Percentiles rank a stretch among this genome's conserved stretches.
Conservation (phyloP, 306 rosid species). For the Chamaecrista fasciculata region DNA sequence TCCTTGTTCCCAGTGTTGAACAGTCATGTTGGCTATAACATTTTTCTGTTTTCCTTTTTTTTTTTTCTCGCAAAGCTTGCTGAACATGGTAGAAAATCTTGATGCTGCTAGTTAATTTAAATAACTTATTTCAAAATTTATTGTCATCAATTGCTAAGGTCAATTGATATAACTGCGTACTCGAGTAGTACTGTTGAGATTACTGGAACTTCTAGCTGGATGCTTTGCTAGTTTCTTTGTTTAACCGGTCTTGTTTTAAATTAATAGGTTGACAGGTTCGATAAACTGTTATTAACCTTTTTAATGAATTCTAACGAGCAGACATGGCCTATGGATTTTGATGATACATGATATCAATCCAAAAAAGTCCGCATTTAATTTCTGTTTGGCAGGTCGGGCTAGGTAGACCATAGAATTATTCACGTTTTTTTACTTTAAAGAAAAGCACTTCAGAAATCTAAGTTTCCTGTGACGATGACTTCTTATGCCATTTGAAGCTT, state of each 20-base stretch:
- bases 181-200: neutral
- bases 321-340: too few relatives aligned
- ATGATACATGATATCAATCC: neutral
- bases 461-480: neutral
- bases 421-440: neutral
- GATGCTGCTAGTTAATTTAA: conserved; percentile 10
- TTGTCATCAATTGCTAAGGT: conserved; percentile 3
- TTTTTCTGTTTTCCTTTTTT: neutral
- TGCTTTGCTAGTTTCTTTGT: conserved; percentile 3
- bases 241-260: neutral
- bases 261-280: neutral
- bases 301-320: neutral
- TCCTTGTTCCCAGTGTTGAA: neutral
- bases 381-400: neutral
- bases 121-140: neutral
- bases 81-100: conserved; percentile 19
- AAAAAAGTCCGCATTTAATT: neutral
- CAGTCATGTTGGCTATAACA: neutral
- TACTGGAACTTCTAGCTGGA: neutral
- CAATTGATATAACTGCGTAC: neutral
- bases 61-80: neutral
- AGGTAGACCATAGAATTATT: too few relatives aligned
- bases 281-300: neutral
- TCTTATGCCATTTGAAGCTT: neutral
- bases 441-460: neutral